These are phyloP conservation scores for Podospora anserina DNA, from an alignment of 495 filamentous ascomycete species.

Conservation along the genomic window DNA sequence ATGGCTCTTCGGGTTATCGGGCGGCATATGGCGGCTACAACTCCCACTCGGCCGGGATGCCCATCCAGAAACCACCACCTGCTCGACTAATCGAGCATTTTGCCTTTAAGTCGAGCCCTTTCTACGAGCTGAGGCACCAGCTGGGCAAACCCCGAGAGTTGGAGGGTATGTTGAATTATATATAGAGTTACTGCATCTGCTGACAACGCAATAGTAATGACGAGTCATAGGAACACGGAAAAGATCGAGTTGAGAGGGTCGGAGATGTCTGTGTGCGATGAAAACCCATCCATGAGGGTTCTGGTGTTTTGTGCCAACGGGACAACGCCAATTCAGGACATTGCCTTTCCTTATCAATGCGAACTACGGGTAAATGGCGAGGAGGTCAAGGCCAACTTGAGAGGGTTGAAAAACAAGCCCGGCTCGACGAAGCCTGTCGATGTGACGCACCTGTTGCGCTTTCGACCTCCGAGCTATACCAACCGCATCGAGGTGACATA, in stretches of 20 bases:
- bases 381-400: constrained; percentile 82
- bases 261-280: constrained; percentile 47
- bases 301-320: constrained; percentile 77
- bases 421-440: constrained; percentile 91
- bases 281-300: constrained; percentile 56
- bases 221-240: constrained; percentile 57
- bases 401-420: constrained; percentile 91
- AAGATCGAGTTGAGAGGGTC: constrained; percentile 50
- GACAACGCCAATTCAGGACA: constrained; percentile 62
- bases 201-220: constrained; percentile 45
- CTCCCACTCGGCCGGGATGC: not conserved
- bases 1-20: not conserved
- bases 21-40: not conserved
- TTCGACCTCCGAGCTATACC: constrained; percentile 58
- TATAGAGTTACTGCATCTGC: not conserved
- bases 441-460: constrained; percentile 72
- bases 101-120: constrained; percentile 73
- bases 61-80: not conserved
- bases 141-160: constrained; percentile 57
- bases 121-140: constrained; percentile 61
- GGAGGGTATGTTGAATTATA: constrained; percentile 54
- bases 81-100: constrained; percentile 9
- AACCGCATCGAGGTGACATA: constrained; percentile 86
- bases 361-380: constrained; percentile 87
- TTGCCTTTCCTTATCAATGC: constrained; percentile 85